Evolutionary conservation across 2,329 filamentous ascomycete genomes (phyloP), one percentile per base, ranked within the genome.

Genomic region (Neonectria neomacrospora): DNA sequence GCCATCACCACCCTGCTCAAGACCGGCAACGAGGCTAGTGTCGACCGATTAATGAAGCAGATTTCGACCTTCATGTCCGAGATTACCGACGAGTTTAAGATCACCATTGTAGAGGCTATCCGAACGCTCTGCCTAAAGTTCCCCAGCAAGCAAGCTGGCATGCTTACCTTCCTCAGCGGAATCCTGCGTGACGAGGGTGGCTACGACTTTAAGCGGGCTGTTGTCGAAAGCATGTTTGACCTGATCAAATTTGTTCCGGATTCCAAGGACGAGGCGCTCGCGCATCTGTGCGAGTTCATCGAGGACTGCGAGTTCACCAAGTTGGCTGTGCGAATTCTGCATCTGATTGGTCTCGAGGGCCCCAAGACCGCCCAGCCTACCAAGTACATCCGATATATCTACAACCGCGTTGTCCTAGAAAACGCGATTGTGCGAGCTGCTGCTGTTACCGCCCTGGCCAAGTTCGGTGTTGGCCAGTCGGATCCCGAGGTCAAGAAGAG

Each of bases 231-330:
- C 85, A 98, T 99, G 90, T 98, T 99, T 76, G 96, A 99, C 74
- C 83, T 99, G 59, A 98, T 99, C 84, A 97, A 98, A 79, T 99
- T 99, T 74, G 95, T 99, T 3, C 96, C 96, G 1, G 96, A 97
- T 64, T 89, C 88, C 32, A 90, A 90, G 79, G 88, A 90, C 74
- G 88, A 90, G 70, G 95, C 96, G 18, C 88, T 99, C 52, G 93
- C 95, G 14, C 96, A 98, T 75, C 88, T 99, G 22, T 98, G 96
- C 82, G 96, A 99, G 78, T 99, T 99, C 77, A 99, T 99, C 69
- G 96, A 99, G 80, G 96, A 99, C 78, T 99, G 96, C 82, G 96
- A 99, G 78, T 99, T 98, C 79, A 97, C 96, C 28, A 99, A 99
- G 82, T 86, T 99, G 66, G 95, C 96, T 30, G 95, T 99, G 51